Evolutionary conservation across 1,284 basidiomycete species (phyloP).

Genomic region (Flammula alnicola): DNA sequence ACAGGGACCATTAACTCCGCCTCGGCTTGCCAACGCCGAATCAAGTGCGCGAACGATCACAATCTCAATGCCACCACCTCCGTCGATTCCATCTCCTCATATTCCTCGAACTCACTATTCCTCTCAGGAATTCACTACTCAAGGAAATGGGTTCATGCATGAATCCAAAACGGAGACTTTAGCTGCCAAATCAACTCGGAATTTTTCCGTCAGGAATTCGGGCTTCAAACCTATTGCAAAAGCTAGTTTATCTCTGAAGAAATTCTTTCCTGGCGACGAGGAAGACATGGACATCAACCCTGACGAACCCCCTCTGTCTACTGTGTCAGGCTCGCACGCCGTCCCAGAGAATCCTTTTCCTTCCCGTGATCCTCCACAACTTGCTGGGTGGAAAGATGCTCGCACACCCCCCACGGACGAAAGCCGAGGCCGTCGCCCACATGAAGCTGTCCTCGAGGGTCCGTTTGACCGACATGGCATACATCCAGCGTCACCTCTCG

Average conservation of each 20-base stretch:
- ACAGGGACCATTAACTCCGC: background rate
- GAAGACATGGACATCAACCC: conserved; percentile 53
- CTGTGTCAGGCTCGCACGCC: conserved; percentile 13
- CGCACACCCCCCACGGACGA: background rate
- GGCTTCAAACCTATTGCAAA: conserved; percentile 71
- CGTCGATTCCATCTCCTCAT: conserved; percentile 19
- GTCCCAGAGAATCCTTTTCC: background rate
- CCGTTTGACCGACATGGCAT: background rate
- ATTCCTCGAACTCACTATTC: conserved; percentile 14
- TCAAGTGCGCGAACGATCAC: conserved; percentile 14
- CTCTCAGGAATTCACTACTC: conserved; percentile 9
- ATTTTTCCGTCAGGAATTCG: conserved; percentile 39
- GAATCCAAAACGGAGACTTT: conserved; percentile 16
- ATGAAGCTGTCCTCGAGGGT: background rate
- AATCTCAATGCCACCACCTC: conserved; percentile 28
- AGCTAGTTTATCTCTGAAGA: conserved; percentile 63
- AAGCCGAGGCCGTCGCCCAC: background rate
- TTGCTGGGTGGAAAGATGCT: background rate
- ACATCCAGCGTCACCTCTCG: background rate
- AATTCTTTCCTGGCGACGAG: conserved; percentile 76
- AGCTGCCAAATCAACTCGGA: conserved; percentile 20
- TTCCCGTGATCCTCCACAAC: background rate
- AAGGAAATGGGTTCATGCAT: conserved; percentile 5
- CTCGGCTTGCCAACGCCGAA: conserved; percentile 3
- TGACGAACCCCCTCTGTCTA: conserved; percentile 17